Evolutionary conservation across 2,329 filamentous ascomycete species (phyloP), one percentile per base, ranked within the genome.

Genomic region (Orbilia ellipsospora): DNA sequence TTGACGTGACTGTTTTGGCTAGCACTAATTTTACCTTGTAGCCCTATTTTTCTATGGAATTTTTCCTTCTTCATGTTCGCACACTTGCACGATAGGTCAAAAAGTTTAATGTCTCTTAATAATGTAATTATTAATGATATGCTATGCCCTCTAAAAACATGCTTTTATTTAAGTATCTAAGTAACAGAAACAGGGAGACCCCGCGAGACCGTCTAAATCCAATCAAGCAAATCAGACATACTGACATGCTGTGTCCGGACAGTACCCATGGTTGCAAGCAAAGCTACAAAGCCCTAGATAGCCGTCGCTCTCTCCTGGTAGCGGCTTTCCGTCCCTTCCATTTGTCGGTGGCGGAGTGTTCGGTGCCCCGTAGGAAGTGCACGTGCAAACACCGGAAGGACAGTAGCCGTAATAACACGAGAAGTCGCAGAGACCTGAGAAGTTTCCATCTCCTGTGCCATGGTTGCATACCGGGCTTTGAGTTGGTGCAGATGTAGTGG

Each of bases 251-350:
- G 80, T 81, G 4, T 78, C 56, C 0, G 84, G 84, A 60, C 84
- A 85, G 72, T 86, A 86, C 0, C 84, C 84, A 77, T 85, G 83
- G 72, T 82, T 83, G 54, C 84, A 86, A 12, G 83, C 81, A 74
- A 82, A 86, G 68, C 82, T 84, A 77, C 85, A 86, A 15, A 86
- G 81, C 0, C 84, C 84, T 45, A 82, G 75, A 73, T 85, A 86
- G 0, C 80, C 79, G 2, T 82, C 80, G 44, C 80, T 78, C 26
- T 81, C 77, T 0, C 81, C 82, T 0, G 79, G 62, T 1, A 81
- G 57, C 2, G 83, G 83, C 42, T 81, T 82, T 0, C 83, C 83
- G 1, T 80, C 45, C 0, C 78, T 77, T 0, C 81, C 81, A 15
- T 78, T 82, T 10, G 60, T 63, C 8, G 80, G 77, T 4, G 77